Evolutionary conservation across 768 basidiomycete genomes (phyloP), one percentile per base, ranked within the genome.

Genomic region (Porphyrellus cyaneotinctus): DNA sequence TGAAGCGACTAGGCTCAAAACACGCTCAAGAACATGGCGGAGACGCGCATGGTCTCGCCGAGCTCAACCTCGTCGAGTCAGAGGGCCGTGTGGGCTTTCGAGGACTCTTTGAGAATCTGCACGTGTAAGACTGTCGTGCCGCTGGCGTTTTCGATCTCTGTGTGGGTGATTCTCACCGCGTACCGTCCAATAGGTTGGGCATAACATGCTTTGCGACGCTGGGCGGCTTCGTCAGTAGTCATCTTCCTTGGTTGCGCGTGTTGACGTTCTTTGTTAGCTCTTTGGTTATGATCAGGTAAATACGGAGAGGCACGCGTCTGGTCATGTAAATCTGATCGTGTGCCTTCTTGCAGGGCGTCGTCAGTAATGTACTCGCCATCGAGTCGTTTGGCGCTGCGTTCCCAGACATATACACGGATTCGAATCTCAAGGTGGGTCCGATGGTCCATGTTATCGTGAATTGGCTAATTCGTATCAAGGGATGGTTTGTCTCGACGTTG

Each of bases 311-410:
- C 30, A n/a, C 9, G 15, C 11, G 28, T 32, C 43, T 12, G 13
- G n/a, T 18, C 22, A 13, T 12, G n/a, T 28, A 9, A 18, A 26
- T 14, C 47, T 56, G 15, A 59, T 42, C 22, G 15, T 2, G 2
- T 49, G 10, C 32, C 8, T 37, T 47, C 2, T 55, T 43, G 12
- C 28, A 67, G 69, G 67, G 66, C 7, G 69, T 69, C 37, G 59
- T 70, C 33, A 64, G 64, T 20, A 64, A 63, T 24, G 68, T 70
- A n/a, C 69, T 69, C 12, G 64, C 61, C 11, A 69, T 70, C 33
- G 64, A 69, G 32, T 70, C 67, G 30, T 69, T 69, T 18, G 67
- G 68, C n/a, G 67, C 67, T 18, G 61, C 64, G 24, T 69, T 70
- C 51, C 67, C 67, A 22, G 59, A 54, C 7, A 64, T 69, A 14